Conservation (phyloP, 441 rosid genomes). For the Croton laevigatus region DNA sequence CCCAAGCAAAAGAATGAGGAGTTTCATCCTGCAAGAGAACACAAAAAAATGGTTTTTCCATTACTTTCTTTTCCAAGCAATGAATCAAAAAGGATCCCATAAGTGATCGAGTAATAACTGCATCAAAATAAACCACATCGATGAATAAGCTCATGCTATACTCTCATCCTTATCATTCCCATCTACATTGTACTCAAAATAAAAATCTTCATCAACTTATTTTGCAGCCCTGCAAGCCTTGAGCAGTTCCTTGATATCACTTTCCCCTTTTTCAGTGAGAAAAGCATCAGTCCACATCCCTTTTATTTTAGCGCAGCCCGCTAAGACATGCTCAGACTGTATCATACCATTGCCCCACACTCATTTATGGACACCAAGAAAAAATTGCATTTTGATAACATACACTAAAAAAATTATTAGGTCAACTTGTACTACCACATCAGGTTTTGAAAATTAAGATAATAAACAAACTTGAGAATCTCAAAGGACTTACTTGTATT, state of each 20-base stretch:
- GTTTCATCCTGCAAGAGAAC: conserved; percentile 78
- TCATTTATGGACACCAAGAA: too few relatives aligned
- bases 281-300: conserved; percentile 74
- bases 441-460: too few relatives aligned
- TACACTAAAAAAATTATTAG: too few relatives aligned
- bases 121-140: conserved; percentile 77
- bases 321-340: too few relatives aligned
- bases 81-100: conserved; percentile 70
- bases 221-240: conserved; percentile 56
- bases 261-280: conserved; percentile 65
- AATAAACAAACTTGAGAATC: too few relatives aligned
- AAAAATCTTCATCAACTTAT: conserved; percentile 60
- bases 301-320: too few relatives aligned
- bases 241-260: conserved; percentile 62
- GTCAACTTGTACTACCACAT: too few relatives aligned
- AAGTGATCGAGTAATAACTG: conserved; percentile 73
- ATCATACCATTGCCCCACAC: too few relatives aligned
- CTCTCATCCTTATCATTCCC: conserved; percentile 69
- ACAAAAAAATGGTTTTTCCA: conserved; percentile 64
- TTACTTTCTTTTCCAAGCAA: conserved; percentile 72
- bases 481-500: too few relatives aligned
- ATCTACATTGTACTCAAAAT: conserved; percentile 56
- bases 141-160: conserved; percentile 58
- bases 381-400: too few relatives aligned
- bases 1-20: conserved; percentile 67